These are phyloP conservation scores for Scedosporium apiospermum DNA, from an alignment of 2,329 filamentous ascomycete species.

Conservation along the genomic window DNA sequence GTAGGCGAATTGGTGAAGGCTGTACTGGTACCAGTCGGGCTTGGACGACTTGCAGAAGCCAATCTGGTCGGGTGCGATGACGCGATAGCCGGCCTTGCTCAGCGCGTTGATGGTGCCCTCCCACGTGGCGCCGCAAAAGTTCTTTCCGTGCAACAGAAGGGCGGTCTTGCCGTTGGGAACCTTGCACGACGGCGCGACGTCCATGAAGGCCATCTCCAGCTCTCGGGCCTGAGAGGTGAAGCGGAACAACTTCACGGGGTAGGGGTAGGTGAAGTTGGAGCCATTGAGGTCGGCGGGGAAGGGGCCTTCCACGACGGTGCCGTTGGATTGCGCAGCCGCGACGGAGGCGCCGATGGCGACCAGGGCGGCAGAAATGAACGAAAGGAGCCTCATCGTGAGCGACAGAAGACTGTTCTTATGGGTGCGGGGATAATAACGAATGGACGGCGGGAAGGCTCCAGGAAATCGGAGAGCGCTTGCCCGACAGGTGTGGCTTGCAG, in stretches of 20 bases:
- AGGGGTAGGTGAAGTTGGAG: conserved; percentile 44
- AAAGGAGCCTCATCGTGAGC: neutral
- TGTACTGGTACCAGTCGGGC: conserved; percentile 40
- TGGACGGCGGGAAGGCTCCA: conserved; percentile 2
- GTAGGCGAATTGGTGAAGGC: conserved; percentile 37
- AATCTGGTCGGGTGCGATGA: conserved; percentile 44
- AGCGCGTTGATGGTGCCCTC: conserved; percentile 33
- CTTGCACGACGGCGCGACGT: conserved; percentile 27
- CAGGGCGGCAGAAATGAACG: neutral
- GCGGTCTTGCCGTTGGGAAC: conserved; percentile 29
- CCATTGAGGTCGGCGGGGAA: conserved; percentile 34
- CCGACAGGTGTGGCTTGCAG: neutral
- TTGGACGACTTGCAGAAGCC: conserved; percentile 50
- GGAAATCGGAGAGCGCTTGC: too few relatives aligned
- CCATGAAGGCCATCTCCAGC: conserved; percentile 49
- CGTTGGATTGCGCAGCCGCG: conserved; percentile 16
- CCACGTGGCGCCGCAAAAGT: conserved; percentile 47
- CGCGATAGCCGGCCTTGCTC: conserved; percentile 33
- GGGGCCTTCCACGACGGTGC: conserved; percentile 24
- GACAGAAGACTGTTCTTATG: neutral
- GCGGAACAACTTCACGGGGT: conserved; percentile 36
- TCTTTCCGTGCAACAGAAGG: conserved; percentile 44
- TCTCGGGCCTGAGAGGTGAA: conserved; percentile 36
- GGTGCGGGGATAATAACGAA: too few relatives aligned
- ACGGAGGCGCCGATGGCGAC: neutral